Conservation (phyloP, 2,329 filamentous ascomycete genomes). For the Nemania abortiva region DNA sequence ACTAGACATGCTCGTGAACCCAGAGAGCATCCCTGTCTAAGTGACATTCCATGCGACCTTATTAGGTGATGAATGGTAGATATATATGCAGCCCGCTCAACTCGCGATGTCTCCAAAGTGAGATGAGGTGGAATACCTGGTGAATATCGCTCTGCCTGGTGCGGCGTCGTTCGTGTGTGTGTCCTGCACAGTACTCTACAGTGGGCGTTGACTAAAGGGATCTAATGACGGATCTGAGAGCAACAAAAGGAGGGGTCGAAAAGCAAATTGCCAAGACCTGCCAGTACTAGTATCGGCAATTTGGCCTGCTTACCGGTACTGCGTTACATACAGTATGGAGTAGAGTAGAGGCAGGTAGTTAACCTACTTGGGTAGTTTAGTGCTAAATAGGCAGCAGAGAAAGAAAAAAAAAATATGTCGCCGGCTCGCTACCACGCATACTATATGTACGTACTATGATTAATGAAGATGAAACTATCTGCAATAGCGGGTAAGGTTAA, state of each 20-base stretch:
- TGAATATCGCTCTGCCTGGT: not conserved
- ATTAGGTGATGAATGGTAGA: not conserved
- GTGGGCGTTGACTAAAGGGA: not conserved
- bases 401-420: not conserved
- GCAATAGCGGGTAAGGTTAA: constrained; percentile 2
- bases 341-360: not conserved
- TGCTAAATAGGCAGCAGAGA: constrained; percentile 12
- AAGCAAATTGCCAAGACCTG: constrained; percentile 24
- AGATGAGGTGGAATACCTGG: not conserved
- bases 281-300: constrained; percentile 19
- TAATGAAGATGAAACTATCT: constrained; percentile 32
- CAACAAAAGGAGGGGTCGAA: constrained; percentile 13
- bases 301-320: not conserved
- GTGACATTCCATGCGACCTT: not conserved
- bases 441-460: not conserved
- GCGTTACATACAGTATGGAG: not conserved
- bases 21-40: not conserved
- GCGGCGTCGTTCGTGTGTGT: not conserved
- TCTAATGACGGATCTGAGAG: not conserved
- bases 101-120: not conserved
- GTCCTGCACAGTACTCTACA: not conserved
- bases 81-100: constrained; percentile 10
- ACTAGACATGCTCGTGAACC: not conserved
- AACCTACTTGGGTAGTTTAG: too few species aligned
- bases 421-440: constrained; percentile 10